Percentiles rank a stretch among this genome's conserved stretches.
These are phyloP conservation scores for Coemansia sp. DNA, from an alignment of 192 early-diverging fungal genomes.

Conservation along the genomic window DNA sequence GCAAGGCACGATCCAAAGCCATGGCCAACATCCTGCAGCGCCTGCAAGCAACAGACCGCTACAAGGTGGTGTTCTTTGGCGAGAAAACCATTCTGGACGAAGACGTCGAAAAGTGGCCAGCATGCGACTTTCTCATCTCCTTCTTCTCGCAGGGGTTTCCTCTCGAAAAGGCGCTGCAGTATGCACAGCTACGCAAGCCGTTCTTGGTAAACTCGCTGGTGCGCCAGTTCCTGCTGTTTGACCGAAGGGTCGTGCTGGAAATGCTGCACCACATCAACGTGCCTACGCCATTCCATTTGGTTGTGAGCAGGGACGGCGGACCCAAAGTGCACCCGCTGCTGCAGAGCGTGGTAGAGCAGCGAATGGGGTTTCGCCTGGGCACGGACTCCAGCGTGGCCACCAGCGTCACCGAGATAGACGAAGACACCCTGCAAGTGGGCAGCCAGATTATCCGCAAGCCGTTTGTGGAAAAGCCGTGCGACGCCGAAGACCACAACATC, in stretches of 20 bases:
- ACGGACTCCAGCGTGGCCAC: slow-evolving; percentile 12
- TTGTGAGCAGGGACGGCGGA: slow-evolving; percentile 69
- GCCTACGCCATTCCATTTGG: slow-evolving; percentile 74
- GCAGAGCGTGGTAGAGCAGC: slow-evolving; percentile 55
- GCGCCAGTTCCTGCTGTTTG: slow-evolving; percentile 84
- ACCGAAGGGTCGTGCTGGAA: slow-evolving; percentile 82
- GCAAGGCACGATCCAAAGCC: slow-evolving; percentile 90
- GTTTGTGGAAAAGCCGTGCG: slow-evolving; percentile 97
- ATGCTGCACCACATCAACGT: slow-evolving; percentile 78
- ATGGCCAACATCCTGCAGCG: slow-evolving; percentile 91
- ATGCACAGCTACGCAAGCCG: slow-evolving; percentile 77
- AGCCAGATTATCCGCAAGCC: slow-evolving; percentile 76
- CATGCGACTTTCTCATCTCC: slow-evolving; percentile 93
- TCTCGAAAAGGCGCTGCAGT: slow-evolving; percentile 87
- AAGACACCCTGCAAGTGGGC: slow-evolving; percentile 71
- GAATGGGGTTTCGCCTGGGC: slow-evolving; percentile 53
- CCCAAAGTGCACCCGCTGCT: slow-evolving; percentile 58
- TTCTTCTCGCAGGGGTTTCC: slow-evolving; percentile 96
- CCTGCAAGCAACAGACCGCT: slow-evolving; percentile 63
- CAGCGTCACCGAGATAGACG: slow-evolving; percentile 49
- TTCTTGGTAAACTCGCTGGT: slow-evolving; percentile 90
- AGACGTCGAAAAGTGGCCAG: slow-evolving; percentile 84
- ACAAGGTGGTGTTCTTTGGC: slow-evolving; percentile 87
- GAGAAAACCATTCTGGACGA: slow-evolving; percentile 97
- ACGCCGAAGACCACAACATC: slow-evolving; percentile 96